A percentile compares a stretch with the other conserved stretches of the same genome.
These are phyloP conservation scores for Phytophthora niederhauseri DNA, from an alignment of 352 stramenopile genomes.

Conservation along the genomic window DNA sequence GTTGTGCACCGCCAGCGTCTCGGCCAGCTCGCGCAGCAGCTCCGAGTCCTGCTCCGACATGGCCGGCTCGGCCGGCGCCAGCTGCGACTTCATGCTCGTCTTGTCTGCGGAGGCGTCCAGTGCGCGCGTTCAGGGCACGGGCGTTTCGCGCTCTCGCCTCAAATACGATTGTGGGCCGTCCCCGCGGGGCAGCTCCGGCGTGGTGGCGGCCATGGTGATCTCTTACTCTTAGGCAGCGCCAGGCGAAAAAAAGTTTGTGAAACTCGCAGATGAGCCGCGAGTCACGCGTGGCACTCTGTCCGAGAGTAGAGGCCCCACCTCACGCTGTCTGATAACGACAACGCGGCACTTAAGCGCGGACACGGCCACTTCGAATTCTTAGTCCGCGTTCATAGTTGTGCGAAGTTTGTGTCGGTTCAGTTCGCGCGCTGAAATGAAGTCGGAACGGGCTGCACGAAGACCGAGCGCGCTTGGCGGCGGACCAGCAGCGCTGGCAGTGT, in stretches of 20 bases:
- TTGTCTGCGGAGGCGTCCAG: constrained; percentile 3
- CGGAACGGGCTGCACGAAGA: constrained; percentile 15
- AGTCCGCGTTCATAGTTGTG: background rate
- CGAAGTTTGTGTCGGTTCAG: constrained; percentile 1
- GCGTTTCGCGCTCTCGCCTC: constrained; percentile 16
- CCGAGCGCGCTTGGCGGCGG: background rate
- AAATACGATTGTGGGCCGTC: constrained; percentile 32
- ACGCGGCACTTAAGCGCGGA: background rate
- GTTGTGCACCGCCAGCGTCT: constrained; percentile 49
- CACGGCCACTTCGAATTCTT: background rate
- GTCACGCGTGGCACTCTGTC: background rate
- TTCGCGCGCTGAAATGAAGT: constrained; percentile 34
- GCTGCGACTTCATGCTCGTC: constrained; percentile 36
- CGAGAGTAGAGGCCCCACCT: background rate
- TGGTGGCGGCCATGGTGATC: background rate
- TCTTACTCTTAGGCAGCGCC: constrained; percentile 1
- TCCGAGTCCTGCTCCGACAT: constrained; percentile 41
- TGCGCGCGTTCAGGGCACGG: background rate
- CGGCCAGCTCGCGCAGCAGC: constrained; percentile 40
- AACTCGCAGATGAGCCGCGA: background rate
- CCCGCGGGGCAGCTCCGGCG: background rate
- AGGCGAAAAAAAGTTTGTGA: constrained; percentile 16
- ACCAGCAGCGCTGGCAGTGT: constrained; percentile 8
- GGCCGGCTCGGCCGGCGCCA: constrained; percentile 29
- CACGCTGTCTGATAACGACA: background rate